A percentile compares a stretch with the other conserved stretches of the same genome.
These are phyloP conservation scores for Cyclocybe aegerita DNA, from an alignment of 768 basidiomycete species.

Conservation along the genomic window DNA sequence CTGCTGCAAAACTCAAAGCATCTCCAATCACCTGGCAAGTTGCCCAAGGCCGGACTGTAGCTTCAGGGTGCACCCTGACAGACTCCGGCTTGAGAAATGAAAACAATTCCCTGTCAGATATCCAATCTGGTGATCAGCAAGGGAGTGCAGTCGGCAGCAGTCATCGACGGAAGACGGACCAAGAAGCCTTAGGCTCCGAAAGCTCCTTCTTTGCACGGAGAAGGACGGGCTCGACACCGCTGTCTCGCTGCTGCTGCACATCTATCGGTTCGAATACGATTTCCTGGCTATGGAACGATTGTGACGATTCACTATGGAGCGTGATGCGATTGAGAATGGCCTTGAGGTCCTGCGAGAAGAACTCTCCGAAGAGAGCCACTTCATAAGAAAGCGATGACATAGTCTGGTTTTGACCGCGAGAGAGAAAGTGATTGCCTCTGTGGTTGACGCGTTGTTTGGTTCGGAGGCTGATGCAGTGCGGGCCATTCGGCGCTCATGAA, in stretches of 20 bases:
- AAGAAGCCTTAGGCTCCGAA: conserved; percentile 57
- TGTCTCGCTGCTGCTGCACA: conserved; percentile 59
- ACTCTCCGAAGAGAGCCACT: conserved; percentile 81
- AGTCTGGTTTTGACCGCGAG: conserved; percentile 1
- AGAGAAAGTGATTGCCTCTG: background rate
- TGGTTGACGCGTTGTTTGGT: too few species aligned
- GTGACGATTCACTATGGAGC: conserved; percentile 76
- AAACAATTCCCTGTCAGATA: conserved; percentile 59
- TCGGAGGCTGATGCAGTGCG: too few species aligned
- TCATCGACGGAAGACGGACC: conserved; percentile 39
- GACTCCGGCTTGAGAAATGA: conserved; percentile 85
- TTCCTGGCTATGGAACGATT: conserved; percentile 72
- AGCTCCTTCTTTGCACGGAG: conserved; percentile 78
- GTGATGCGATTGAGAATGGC: conserved; percentile 80
- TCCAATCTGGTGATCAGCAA: background rate
- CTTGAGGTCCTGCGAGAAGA: conserved; percentile 74
- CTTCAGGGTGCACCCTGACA: conserved; percentile 80
- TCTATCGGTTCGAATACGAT: conserved; percentile 81
- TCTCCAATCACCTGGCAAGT: conserved; percentile 78
- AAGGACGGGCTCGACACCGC: conserved; percentile 62
- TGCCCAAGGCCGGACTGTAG: conserved; percentile 85
- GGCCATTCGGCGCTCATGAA: too few species aligned
- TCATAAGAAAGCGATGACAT: conserved; percentile 71
- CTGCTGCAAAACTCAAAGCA: conserved; percentile 76
- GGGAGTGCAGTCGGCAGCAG: too few species aligned